These are phyloP conservation scores for Fonsecaea pedrosoi DNA, from an alignment of 2,329 filamentous ascomycete species.

Conservation along the genomic window DNA sequence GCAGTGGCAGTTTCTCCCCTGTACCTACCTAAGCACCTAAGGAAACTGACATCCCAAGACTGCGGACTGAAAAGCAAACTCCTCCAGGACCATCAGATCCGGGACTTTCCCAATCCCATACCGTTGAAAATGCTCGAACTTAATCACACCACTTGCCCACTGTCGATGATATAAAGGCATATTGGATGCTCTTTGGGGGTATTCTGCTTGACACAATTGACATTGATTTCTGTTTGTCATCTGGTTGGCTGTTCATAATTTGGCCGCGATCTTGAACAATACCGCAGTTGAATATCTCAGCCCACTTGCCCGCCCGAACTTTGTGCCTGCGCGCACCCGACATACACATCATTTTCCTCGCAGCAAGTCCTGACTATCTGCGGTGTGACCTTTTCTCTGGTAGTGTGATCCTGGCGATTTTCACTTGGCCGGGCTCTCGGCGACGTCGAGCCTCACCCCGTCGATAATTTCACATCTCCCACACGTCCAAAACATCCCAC, in stretches of 20 bases:
- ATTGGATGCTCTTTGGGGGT: neutral
- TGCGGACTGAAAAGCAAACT: slow-evolving; percentile 8
- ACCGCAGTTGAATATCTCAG: neutral
- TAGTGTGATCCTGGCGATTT: neutral
- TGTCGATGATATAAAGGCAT: neutral
- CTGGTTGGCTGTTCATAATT: neutral
- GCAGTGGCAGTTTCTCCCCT: neutral
- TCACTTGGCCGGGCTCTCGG: neutral
- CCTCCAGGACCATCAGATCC: slow-evolving; percentile 3
- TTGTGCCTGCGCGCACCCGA: neutral
- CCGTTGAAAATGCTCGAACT: slow-evolving; percentile 2
- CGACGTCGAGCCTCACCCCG: slow-evolving; percentile 1
- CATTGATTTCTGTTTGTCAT: neutral
- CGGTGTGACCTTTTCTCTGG: neutral
- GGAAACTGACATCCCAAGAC: neutral
- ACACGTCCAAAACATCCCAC: neutral
- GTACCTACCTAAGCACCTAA: neutral
- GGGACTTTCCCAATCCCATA: slow-evolving; percentile 1
- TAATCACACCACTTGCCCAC: slow-evolving; percentile 4
- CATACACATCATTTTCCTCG: neutral
- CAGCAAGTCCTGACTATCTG: neutral
- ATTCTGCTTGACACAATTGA: neutral
- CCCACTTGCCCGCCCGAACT: neutral
- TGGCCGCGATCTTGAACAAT: neutral
- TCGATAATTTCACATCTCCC: neutral